Percentiles rank a stretch among this genome's conserved stretches.
Evolutionary conservation across 345 rosid genomes (phyloP).

Genomic region (Camelina neglecta): DNA sequence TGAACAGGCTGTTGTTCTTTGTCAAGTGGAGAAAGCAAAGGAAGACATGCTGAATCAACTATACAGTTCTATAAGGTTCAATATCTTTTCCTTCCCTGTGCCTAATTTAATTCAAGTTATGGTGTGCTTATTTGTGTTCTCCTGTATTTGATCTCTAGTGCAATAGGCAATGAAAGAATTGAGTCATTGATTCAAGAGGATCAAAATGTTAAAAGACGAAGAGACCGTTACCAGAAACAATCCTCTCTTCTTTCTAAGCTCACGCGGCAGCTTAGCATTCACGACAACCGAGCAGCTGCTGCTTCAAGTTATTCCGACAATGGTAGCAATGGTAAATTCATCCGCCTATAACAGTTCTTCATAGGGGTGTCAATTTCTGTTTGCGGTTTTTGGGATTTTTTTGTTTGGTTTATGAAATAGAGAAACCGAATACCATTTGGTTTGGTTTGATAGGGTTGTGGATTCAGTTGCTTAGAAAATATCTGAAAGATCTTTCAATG

Average conservation of each 20-base stretch:
- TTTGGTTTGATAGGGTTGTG: not conserved
- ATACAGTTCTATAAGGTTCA: conserved; percentile 87
- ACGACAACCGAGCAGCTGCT: conserved; percentile 91
- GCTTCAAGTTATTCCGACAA: conserved; percentile 74
- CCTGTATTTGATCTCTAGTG: conserved; percentile 51
- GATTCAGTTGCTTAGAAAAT: not conserved
- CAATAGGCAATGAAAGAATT: conserved; percentile 74
- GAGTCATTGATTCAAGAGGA: conserved; percentile 95
- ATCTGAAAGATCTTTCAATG: not conserved
- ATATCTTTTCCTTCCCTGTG: not conserved
- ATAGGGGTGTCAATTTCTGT: not conserved
- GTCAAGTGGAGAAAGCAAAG: conserved; percentile 98
- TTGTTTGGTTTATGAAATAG: not conserved
- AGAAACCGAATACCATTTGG: not conserved
- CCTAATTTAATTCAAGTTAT: not conserved
- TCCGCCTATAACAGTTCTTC: not conserved
- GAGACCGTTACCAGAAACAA: conserved; percentile 87
- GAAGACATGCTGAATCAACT: conserved; percentile 98
- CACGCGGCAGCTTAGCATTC: conserved; percentile 81
- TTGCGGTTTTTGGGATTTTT: not conserved
- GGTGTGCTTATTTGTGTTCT: conserved; percentile 28
- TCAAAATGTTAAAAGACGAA: conserved; percentile 72
- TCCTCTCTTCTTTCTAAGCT: conserved; percentile 84
- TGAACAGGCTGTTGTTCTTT: conserved; percentile 95
- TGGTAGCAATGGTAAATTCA: conserved; percentile 54